phyloP scores from a whole-genome alignment of 2,329 filamentous ascomycete genomes.

The Hypoxylon sp. region DNA sequence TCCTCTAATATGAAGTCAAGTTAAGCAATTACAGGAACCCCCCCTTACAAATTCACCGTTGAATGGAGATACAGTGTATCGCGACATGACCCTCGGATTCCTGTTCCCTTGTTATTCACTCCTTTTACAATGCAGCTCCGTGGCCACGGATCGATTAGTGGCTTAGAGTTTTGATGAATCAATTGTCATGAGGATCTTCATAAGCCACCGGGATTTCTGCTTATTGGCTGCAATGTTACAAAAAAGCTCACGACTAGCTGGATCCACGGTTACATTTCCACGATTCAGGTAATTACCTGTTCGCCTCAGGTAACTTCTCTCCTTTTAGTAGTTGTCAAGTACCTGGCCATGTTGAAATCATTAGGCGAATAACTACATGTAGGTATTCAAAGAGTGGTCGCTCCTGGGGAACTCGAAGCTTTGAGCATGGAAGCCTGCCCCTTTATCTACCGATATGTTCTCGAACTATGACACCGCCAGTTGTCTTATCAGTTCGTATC shows the following conservation, averaged over 20 bases:
- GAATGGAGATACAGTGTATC: constrained; percentile 26
- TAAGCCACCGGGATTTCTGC: constrained; percentile 27
- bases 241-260: constrained; percentile 31
- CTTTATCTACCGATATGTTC: not conserved
- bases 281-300: constrained; percentile 25
- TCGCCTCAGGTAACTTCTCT: constrained; percentile 20
- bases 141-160: constrained; percentile 18
- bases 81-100: not conserved
- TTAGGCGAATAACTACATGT: not conserved
- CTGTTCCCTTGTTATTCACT: not conserved
- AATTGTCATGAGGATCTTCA: constrained; percentile 40
- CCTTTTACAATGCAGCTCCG: constrained; percentile 20
- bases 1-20: constrained; percentile 2
- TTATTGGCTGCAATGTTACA: constrained; percentile 41
- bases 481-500: not conserved
- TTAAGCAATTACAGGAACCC: not conserved
- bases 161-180: constrained; percentile 19
- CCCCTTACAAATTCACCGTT: not conserved
- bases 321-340: constrained; percentile 2
- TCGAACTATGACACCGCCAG: constrained; percentile 3
- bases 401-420: no score
- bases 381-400: no score
- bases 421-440: not conserved
- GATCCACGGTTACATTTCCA: constrained; percentile 32
- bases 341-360: not conserved